Percentiles rank a stretch among this genome's conserved stretches.
Conservation (phyloP, 805 yeast genomes). For the Ogataea methanolica region DNA sequence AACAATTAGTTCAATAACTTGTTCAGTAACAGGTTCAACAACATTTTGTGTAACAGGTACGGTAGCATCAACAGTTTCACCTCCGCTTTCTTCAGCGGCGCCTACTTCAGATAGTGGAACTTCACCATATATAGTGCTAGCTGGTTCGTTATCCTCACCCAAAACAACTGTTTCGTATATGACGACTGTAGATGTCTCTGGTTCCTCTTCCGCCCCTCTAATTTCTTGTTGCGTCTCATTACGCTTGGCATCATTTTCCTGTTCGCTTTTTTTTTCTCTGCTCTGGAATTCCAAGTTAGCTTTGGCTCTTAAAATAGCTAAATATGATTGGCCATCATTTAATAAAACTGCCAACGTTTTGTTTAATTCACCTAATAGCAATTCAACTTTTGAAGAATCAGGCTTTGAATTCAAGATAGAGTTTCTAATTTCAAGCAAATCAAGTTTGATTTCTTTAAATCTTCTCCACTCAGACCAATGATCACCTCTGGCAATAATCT, state of each 20-base stretch:
- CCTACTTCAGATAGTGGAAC: background rate
- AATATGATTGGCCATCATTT: constrained; percentile 59
- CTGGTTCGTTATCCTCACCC: constrained; percentile 12
- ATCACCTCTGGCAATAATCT: constrained; percentile 43
- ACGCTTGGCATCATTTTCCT: constrained; percentile 8
- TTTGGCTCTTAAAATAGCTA: constrained; percentile 51
- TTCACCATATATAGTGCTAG: constrained; percentile 9
- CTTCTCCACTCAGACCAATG: constrained; percentile 57
- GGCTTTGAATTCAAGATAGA: constrained; percentile 35
- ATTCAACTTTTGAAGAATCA: constrained; percentile 25
- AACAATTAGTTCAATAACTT: background rate
- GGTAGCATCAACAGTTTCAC: constrained; percentile 2
- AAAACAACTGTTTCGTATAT: constrained; percentile 14
- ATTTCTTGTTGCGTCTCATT: background rate
- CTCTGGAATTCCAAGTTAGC: constrained; percentile 54
- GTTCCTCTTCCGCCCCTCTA: constrained; percentile 2
- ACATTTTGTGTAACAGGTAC: constrained; percentile 3
- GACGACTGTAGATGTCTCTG: constrained; percentile 10
- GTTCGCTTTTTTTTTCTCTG: constrained; percentile 43
- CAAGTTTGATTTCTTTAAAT: constrained; percentile 52
- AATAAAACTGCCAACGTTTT: constrained; percentile 44
- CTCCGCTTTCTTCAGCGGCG: constrained; percentile 2
- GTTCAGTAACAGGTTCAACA: constrained; percentile 3
- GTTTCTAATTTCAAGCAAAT: constrained; percentile 53
- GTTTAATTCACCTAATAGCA: constrained; percentile 34